Base-by-base conservation (phyloP, 2,329 filamentous ascomycete species). In the Fusarium kyushuense region DNA sequence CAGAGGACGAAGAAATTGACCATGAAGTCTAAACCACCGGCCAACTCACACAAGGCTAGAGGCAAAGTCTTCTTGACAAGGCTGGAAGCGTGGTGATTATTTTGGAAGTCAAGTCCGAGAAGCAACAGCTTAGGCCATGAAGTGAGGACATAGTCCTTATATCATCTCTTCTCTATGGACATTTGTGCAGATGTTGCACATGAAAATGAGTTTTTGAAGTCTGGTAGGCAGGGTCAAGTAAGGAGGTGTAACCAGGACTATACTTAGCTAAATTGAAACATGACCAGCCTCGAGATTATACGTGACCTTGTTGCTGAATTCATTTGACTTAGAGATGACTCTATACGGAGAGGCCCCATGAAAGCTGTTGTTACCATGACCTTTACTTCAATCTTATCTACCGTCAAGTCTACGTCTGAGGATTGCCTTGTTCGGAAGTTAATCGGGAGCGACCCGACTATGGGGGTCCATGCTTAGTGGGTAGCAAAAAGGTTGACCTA, bases 391-490 rank as follows among this genome's bases (percentile, higher is more conserved):
- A 17, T 36, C 35, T 36, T 12, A 8, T 12, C n/a, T 14, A 21
- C n/a, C 7, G 6, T 19, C n/a, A 7, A 38, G 6, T 38, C 12
- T 38, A 10, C 19, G 7, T 38, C 16, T 21, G 19, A 21, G 35
- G 3, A 38, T 64, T 67, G 13, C 53, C 49, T 47, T 38, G 21
- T 42, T 54, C 11, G 51, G 38, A 65, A 68, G 19, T 58, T 11
- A 4, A 46, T 67, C 65, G 65, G 64, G 10, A 23, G 27, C 17
- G 36, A 52, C 36, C 65, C 63, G 58, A 64, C 42, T 53, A 49
- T 69, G 53, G 65, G 58, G 59, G 29, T 30, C 7, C 23, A 25
- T 25, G 23, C 23, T 33, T 10, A 32, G 54, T n/a, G n/a, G n/a
- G n/a, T n/a, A n/a, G n/a, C n/a, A n/a, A n/a, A n/a, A n/a, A n/a